A percentile compares a stretch with the other conserved stretches of the same genome.
Evolutionary conservation across 2,329 filamentous ascomycete species (phyloP).

Genomic region (Colletotrichum sp.): DNA sequence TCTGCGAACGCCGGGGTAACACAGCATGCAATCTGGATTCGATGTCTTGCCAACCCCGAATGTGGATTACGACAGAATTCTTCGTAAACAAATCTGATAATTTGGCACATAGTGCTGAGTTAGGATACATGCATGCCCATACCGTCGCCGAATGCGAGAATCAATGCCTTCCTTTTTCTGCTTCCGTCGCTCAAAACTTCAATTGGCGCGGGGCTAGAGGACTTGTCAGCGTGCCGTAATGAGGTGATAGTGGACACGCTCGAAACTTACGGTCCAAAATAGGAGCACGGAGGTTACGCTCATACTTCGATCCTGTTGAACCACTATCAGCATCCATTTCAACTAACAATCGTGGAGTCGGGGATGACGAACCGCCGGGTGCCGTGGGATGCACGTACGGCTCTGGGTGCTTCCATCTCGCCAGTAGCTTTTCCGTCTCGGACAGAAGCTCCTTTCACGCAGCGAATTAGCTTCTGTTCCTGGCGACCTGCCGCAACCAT

Average conservation of each 20-base stretch:
- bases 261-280: slow-evolving; percentile 78
- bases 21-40: background rate
- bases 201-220: slow-evolving; percentile 53
- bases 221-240: slow-evolving; percentile 8
- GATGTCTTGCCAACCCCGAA: background rate
- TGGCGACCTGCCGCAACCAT: background rate
- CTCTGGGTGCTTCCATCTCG: slow-evolving; percentile 98
- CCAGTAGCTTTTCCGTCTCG: slow-evolving; percentile 86
- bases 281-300: slow-evolving; percentile 85
- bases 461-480: slow-evolving; percentile 14
- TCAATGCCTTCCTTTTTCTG: background rate
- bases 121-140: background rate
- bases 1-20: background rate
- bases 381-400: slow-evolving; percentile 89
- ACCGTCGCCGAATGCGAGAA: background rate
- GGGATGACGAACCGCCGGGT: slow-evolving; percentile 75
- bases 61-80: background rate
- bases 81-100: background rate
- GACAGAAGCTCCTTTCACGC: slow-evolving; percentile 73
- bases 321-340: background rate
- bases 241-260: background rate
- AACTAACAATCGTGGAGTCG: background rate
- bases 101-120: background rate
- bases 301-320: slow-evolving; percentile 84
- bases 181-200: slow-evolving; percentile 42